Conservation (phyloP, 306 rosid genomes). For the Sicyos edulis region DNA sequence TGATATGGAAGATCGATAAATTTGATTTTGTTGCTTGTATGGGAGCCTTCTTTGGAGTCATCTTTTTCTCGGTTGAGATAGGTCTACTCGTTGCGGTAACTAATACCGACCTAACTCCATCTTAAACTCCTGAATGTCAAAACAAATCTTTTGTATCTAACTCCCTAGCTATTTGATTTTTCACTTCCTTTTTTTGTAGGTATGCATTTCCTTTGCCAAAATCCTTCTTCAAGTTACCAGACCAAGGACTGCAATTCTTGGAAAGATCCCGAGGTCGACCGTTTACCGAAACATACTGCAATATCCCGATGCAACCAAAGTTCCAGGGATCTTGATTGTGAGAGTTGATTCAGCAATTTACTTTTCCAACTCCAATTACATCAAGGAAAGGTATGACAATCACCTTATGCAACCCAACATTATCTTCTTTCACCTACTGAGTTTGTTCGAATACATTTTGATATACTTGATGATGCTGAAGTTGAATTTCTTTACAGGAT, state of each 20-base stretch:
- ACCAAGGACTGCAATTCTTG: conserved; percentile 80
- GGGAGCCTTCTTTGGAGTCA: conserved; percentile 95
- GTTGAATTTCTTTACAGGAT: conserved; percentile 44
- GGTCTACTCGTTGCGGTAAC: conserved; percentile 88
- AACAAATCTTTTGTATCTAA: neutral
- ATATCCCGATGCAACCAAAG: conserved; percentile 75
- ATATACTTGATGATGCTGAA: neutral
- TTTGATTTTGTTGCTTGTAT: conserved; percentile 86
- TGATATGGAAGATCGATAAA: conserved; percentile 89
- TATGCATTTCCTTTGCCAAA: conserved; percentile 79
- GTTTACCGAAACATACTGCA: conserved; percentile 85
- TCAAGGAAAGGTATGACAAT: conserved; percentile 65
- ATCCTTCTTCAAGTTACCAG: conserved; percentile 90
- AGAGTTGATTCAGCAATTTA: conserved; percentile 92
- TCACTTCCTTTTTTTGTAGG: conserved; percentile 39
- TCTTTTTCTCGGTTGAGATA: conserved; percentile 67
- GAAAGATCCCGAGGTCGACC: conserved; percentile 66
- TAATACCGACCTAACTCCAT: neutral
- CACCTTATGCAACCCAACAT: neutral
- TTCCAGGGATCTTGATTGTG: conserved; percentile 71
- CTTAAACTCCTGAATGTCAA: conserved; percentile 14
- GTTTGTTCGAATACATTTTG: conserved; percentile 1
- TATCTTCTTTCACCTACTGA: conserved; percentile 16
- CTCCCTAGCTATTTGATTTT: conserved; percentile 19
- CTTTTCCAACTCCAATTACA: conserved; percentile 90